Base-by-base conservation (phyloP, 2,329 filamentous ascomycete species). In the Polychaeton citri region DNA sequence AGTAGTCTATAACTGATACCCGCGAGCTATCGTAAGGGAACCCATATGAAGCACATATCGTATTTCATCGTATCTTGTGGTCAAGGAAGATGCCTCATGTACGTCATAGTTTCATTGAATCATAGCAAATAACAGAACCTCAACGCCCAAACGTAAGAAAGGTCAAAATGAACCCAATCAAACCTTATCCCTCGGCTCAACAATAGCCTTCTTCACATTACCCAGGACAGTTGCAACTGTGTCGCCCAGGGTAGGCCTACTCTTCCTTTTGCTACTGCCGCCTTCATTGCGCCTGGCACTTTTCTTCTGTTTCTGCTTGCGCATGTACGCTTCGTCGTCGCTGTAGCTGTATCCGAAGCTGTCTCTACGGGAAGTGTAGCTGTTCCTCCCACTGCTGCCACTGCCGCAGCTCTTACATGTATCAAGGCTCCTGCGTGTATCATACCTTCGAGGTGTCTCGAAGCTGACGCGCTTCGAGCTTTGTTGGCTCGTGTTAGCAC, bases 171-270 rank as follows among this genome's bases (percentile, higher is more conserved):
- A n/a, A n/a, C n/a, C n/a, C 24, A 28, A 28, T 32, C 30, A 32
- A 32, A 15, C 13, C 17, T 32, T 32, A 32, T 32, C 30, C 10
- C 30, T 32, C 10, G 30, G 30, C 30, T 19, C 30, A 10, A 32
- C 12, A 10, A 28, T 28, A 7, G 30, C 30, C 5, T 17, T 19
- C 30, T 32, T 32, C 4, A 32, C 18, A 17, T 12, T 32, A 10
- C 30, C 30, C 3, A 32, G 18, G 12, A 32, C 17, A 17, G 12
- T 17, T 12, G 13, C 13, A 3, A 32, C 13, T 15, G 30, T 32
- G 18, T 32, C 30, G 5, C 30, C 30, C 13, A 32, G 10, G 12
- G 30, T 32, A 10, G 30, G 30, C 9, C 30, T 32, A 8, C 21
- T 26, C 21, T 26, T 13, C n/a, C n/a, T n/a, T n/a, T n/a, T n/a